Base-by-base conservation (phyloP, 140 eudicot genomes). In the Flaveria floridana region DNA sequence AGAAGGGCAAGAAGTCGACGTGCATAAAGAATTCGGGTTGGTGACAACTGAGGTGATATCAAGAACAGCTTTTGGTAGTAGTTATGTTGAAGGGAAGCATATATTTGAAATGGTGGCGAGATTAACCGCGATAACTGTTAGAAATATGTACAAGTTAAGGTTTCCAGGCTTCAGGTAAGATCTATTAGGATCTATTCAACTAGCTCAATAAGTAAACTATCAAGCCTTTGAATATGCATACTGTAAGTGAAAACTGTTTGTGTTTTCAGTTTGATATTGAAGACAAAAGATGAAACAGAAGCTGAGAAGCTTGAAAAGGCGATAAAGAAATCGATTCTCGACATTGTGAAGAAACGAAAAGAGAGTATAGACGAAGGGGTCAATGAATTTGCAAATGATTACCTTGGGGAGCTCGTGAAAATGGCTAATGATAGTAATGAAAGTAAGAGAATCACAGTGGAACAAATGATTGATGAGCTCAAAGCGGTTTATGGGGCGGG, bases 31-130 rank as follows among this genome's bases (percentile, higher is more conserved):
- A 64, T 85, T 85, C 16, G 83, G 71, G 47, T 8, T 70, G 0
- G 80, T 83, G 56, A 85, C 89, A 25, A 80, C 93, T 10, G 88
- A 85, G 65, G 93, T 87, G 75, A 87, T 87, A 51, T 87, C 89
- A 1, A 84, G 84, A 56, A 87, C 92, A 5, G 89, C 92, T 56
- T 87, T 87, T 73, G 86, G 89, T 21, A 79, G 85, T 59, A 85
- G 87, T 75, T 82, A 76, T 39, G 50, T 79, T 15, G 86, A 87
- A 69, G 92, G 87, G 21, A 84, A 82, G 68, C 85, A 85, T 81
- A 85, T 87, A 70, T 85, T 87, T 50, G 88, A 87, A 14, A 85
- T 76, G 89, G 80, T 85, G 21, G 82, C 86, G 4, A 76, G 68
- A 53, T 16, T 87, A 46, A 84, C 86, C 1, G 42, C 75, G 0